These are phyloP conservation scores for Trematosphaeria pertusa DNA, from an alignment of 2,329 filamentous ascomycete genomes.

Conservation along the genomic window DNA sequence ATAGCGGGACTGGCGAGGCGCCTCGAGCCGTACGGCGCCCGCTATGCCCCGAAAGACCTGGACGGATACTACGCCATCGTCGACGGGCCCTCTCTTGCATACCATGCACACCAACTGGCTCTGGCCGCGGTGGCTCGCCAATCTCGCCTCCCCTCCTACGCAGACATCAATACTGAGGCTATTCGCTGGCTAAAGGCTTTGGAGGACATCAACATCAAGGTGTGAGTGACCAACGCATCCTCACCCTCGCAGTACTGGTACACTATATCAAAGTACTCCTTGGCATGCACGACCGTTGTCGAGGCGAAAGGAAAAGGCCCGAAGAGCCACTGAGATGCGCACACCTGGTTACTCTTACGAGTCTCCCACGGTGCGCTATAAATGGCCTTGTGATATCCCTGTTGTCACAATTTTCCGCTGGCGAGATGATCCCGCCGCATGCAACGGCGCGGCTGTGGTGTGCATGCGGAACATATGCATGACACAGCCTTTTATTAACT, in stretches of 20 bases:
- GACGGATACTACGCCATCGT: constrained; percentile 56
- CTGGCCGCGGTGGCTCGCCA: constrained; percentile 43
- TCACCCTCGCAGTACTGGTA: constrained; percentile 16
- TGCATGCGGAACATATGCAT: constrained; percentile 23
- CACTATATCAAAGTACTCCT: constrained; percentile 9
- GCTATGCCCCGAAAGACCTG: constrained; percentile 27
- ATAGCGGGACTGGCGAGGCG: constrained; percentile 40
- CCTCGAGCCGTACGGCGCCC: constrained; percentile 41
- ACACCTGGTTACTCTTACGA: constrained; percentile 19
- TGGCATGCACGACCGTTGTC: constrained; percentile 15
- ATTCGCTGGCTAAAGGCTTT: constrained; percentile 68
- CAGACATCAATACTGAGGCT: constrained; percentile 64
- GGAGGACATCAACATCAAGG: constrained; percentile 59
- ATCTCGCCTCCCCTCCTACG: constrained; percentile 56
- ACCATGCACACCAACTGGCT: constrained; percentile 67
- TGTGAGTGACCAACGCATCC: constrained; percentile 61
- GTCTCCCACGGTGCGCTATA: constrained; percentile 5
- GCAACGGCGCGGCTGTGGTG: constrained; percentile 17
- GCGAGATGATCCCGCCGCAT: constrained; percentile 16
- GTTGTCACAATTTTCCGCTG: background rate
- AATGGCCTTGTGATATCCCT: constrained; percentile 10
- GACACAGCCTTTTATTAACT: constrained; percentile 7
- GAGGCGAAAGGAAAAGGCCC: no score
- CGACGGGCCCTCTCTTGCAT: constrained; percentile 81
- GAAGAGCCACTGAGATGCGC: constrained; percentile 21